Conservation (phyloP, 2,329 filamentous ascomycete genomes). For the Sordariomycetes sp. region DNA sequence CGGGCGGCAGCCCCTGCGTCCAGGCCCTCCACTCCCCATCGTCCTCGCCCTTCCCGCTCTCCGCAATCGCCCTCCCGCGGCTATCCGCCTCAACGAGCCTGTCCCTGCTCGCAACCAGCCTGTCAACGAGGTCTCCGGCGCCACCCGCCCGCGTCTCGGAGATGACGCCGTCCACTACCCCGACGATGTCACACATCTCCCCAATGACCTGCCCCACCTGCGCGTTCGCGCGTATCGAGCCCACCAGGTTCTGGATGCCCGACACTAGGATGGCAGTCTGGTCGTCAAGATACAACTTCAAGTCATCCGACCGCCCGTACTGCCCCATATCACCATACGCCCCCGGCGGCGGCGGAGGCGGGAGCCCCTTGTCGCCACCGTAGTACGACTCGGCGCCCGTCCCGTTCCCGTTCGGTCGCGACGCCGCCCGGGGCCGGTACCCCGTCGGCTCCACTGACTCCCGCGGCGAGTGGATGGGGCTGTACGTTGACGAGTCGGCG, state of each 20-base stretch:
- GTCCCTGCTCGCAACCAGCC: conserved; percentile 49
- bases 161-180: conserved; percentile 58
- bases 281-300: conserved; percentile 67
- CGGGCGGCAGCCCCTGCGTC: conserved; percentile 61
- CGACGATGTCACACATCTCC: conserved; percentile 59
- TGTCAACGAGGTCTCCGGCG: conserved; percentile 35
- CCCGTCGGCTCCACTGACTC: conserved; percentile 30
- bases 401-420: neutral
- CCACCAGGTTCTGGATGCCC: conserved; percentile 70
- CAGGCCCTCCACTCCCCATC: conserved; percentile 47
- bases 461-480: conserved; percentile 56
- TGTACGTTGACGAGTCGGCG: conserved; percentile 61
- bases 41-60: conserved; percentile 29
- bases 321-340: conserved; percentile 14
- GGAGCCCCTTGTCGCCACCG: conserved; percentile 19
- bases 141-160: conserved; percentile 47
- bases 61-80: conserved; percentile 45
- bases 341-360: conserved; percentile 24
- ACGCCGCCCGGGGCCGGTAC: neutral
- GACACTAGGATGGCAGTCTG: conserved; percentile 69
- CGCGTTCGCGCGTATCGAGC: conserved; percentile 53
- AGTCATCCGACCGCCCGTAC: conserved; percentile 31
- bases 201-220: conserved; percentile 49
- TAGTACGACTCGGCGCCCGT: conserved; percentile 4
- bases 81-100: conserved; percentile 51